Base-by-base conservation (phyloP, 208 protist genomes). In the Sergeia podlipaevii region DNA sequence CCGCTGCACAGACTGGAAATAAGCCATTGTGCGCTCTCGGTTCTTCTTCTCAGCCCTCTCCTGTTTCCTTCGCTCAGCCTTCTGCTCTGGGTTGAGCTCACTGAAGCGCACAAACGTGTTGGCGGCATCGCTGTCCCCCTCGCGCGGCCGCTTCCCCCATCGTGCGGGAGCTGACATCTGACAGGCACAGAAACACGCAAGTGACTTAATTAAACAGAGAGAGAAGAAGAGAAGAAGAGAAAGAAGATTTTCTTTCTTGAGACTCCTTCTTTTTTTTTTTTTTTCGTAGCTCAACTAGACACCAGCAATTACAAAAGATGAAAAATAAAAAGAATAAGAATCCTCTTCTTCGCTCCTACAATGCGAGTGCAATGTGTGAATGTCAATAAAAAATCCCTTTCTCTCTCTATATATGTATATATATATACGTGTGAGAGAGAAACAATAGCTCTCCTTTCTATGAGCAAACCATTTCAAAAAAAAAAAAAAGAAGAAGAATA, bases 1-100 rank as follows among this genome's bases (percentile, higher is more conserved):
- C 10, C 74, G 60, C 44, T 96, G 74, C 10, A 90, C 81, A 11
- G 85, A 89, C 48, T 49, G 74, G 66, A 96, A 96, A 68, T 96
- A 96, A 3, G 72, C 37, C 36, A 96, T 46, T 1, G 76, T 96
- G 48, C 89, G 82, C 36, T 91, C 83, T 17, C 70, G 69, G 43
- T 96, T 85, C 55, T 96, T 96, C 58, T 96, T 96, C 48, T 84
- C 80, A 33, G 66, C 65, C 10, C 89, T 74, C 71, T 96, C 89
- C 69, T 85, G 51, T 0, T 71, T 71, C 2, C 89, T 74, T 7
- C 70, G 77, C 49, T 86, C 56, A 53, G 80, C 21, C 55, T 92
- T 89, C 26, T 76, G 62, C 10, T 82, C 76, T 0, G 80, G 77
- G 3, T 72, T 44, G 2, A 96, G 65, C 13, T 91, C 84, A 58